phyloP scores from a whole-genome alignment of 345 rosid species.

The Ceriops zippeliana region DNA sequence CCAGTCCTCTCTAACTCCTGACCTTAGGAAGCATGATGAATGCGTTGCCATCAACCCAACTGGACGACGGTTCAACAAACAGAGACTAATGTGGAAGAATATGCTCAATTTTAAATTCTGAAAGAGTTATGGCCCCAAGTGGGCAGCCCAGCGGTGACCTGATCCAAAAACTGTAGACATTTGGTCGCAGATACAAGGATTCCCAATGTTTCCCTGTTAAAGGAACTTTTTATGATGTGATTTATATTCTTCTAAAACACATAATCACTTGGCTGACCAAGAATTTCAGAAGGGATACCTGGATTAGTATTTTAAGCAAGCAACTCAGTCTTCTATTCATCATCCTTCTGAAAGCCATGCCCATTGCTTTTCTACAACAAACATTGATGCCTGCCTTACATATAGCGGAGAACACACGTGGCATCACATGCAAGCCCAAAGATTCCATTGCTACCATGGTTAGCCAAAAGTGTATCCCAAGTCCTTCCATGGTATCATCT shows the following conservation, averaged over 20 bases:
- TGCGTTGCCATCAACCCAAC: too few relatives aligned
- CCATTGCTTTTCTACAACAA: not conserved
- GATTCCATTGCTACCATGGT: conserved; percentile 21
- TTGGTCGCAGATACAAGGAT: too few relatives aligned
- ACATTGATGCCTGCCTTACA: not conserved
- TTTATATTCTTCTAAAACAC: too few relatives aligned
- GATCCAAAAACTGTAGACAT: not conserved
- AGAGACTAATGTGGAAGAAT: too few relatives aligned
- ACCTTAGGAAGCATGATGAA: too few relatives aligned
- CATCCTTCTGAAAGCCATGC: not conserved
- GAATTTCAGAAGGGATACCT: not conserved
- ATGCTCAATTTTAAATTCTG: not conserved
- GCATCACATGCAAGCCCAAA: not conserved
- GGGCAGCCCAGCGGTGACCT: not conserved
- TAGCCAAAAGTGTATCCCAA: conserved; percentile 47
- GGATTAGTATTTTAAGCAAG: not conserved
- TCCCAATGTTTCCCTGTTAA: too few relatives aligned
- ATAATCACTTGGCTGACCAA: not conserved
- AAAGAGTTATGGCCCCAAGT: too few relatives aligned
- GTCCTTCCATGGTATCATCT: conserved; percentile 89
- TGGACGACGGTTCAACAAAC: too few relatives aligned
- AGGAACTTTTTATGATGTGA: too few relatives aligned
- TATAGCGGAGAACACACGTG: not conserved
- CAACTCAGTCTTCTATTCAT: not conserved
- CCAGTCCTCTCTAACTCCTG: too few relatives aligned